phyloP scores from a whole-genome alignment of 495 filamentous ascomycete genomes.

The Hypoxylon lenormandii region DNA sequence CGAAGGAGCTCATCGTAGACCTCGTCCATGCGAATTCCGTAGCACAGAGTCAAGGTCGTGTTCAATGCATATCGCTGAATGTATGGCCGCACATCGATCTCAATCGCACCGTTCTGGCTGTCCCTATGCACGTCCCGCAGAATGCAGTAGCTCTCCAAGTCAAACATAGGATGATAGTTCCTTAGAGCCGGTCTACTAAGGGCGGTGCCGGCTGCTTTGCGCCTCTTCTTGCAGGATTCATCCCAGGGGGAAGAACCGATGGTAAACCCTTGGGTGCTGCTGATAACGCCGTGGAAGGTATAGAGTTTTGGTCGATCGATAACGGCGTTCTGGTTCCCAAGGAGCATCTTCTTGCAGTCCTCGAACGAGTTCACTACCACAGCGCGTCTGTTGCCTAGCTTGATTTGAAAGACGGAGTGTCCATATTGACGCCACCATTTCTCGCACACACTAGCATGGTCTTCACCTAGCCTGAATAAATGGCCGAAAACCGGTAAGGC shows the following conservation, averaged over 20 bases:
- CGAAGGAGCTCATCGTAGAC: conserved; percentile 63
- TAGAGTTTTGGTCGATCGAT: conserved; percentile 64
- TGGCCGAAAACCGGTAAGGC: conserved; percentile 65
- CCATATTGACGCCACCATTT: conserved; percentile 66
- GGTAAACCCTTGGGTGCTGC: conserved; percentile 60
- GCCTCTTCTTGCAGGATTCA: conserved; percentile 64
- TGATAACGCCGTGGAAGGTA: conserved; percentile 64
- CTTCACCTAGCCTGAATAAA: conserved; percentile 66
- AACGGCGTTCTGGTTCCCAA: conserved; percentile 61
- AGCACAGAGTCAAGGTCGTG: conserved; percentile 65
- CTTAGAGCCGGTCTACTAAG: conserved; percentile 60
- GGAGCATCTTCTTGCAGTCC: conserved; percentile 60
- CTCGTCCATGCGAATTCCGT: conserved; percentile 67
- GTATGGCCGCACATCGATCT: conserved; percentile 59
- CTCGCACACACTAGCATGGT: conserved; percentile 67
- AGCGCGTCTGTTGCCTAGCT: conserved; percentile 64
- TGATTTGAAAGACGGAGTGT: conserved; percentile 67
- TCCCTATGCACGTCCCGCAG: conserved; percentile 60
- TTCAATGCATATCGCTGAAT: conserved; percentile 66
- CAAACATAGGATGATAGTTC: conserved; percentile 64
- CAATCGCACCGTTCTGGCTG: conserved; percentile 53
- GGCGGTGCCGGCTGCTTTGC: conserved; percentile 64
- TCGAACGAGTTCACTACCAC: conserved; percentile 64
- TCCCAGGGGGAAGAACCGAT: conserved; percentile 64
- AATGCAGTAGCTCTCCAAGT: conserved; percentile 64